Evolutionary conservation across 371 early-diverging fungal species (phyloP).

Genomic region (Dichotomocladium elegans): DNA sequence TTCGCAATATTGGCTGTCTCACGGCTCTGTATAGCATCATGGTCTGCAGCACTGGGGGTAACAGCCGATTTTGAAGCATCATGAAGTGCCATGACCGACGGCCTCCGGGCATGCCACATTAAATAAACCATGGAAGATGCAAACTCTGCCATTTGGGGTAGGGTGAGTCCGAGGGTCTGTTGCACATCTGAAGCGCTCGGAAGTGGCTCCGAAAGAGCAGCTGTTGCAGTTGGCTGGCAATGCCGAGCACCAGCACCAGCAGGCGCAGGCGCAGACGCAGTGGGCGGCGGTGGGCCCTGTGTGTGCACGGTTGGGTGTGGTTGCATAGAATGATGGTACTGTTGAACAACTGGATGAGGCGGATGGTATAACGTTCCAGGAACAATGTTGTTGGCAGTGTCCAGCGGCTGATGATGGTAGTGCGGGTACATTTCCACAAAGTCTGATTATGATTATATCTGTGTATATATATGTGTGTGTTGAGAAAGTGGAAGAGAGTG

Average conservation of each 20-base stretch:
- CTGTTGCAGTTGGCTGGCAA: constrained; percentile 7
- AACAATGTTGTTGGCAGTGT: constrained; percentile 7
- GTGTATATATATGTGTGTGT: constrained; percentile 4
- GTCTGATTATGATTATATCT: constrained; percentile 10
- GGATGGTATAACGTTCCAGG: constrained; percentile 18
- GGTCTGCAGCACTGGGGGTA: constrained; percentile 18
- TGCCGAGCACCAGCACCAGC: constrained; percentile 7
- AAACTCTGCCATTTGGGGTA: constrained; percentile 57
- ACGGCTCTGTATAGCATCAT: constrained; percentile 21
- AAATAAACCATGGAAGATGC: constrained; percentile 64
- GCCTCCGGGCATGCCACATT: constrained; percentile 60
- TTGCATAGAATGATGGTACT: constrained; percentile 9
- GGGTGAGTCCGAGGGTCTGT: constrained; percentile 24
- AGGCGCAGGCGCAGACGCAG: constrained; percentile 1
- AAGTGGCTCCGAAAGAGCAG: constrained; percentile 24
- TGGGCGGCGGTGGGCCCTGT: neutral
- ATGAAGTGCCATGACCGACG: constrained; percentile 45
- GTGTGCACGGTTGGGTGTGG: constrained; percentile 10
- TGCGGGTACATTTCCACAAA: constrained; percentile 8
- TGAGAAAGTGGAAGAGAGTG: neutral
- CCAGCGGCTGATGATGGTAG: constrained; percentile 12
- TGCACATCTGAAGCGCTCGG: constrained; percentile 35
- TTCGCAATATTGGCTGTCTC: constrained; percentile 45
- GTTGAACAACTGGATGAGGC: constrained; percentile 5
- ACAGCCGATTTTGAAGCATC: constrained; percentile 26